These are phyloP conservation scores for Cercospora sp. DNA, from an alignment of 2,329 filamentous ascomycete species.

Conservation along the genomic window DNA sequence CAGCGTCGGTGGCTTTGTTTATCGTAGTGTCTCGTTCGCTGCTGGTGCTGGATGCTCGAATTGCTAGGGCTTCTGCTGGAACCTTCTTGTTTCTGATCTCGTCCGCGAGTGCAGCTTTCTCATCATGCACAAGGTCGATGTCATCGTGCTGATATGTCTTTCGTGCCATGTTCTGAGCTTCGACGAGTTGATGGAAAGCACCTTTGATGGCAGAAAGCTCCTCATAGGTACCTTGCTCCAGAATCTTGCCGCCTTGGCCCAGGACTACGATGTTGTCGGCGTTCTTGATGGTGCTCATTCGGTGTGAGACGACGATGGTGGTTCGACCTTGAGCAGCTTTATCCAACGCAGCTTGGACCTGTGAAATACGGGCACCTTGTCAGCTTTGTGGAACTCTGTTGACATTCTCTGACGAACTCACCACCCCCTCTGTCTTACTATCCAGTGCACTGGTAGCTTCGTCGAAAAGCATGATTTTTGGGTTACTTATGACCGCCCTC, in stretches of 20 bases:
- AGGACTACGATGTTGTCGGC: conserved; percentile 48
- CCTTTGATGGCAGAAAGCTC: conserved; percentile 10
- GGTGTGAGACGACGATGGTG: conserved; percentile 47
- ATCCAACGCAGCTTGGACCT: conserved; percentile 28
- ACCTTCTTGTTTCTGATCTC: conserved; percentile 1
- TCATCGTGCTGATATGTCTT: not conserved
- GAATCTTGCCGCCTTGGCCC: conserved; percentile 38
- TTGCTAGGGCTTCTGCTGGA: no score
- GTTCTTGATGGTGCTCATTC: conserved; percentile 44
- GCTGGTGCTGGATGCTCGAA: not conserved
- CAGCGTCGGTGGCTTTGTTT: not conserved
- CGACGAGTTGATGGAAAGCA: conserved; percentile 11
- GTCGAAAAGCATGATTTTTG: conserved; percentile 56
- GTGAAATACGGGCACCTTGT: not conserved
- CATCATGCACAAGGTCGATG: not conserved
- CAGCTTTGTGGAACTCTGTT: not conserved
- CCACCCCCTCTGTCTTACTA: conserved; percentile 63
- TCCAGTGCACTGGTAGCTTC: conserved; percentile 63
- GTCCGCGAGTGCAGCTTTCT: not conserved
- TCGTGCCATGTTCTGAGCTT: conserved; percentile 14
- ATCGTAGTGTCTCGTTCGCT: not conserved
- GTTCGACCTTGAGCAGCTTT: conserved; percentile 36
- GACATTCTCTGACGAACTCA: conserved; percentile 35
- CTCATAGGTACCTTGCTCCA: conserved; percentile 43
- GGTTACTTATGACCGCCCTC: conserved; percentile 55